A percentile compares a stretch with the other conserved stretches of the same genome.
phyloP scores from a whole-genome alignment of 768 basidiomycete species.

The Gymnopilus junonius region DNA sequence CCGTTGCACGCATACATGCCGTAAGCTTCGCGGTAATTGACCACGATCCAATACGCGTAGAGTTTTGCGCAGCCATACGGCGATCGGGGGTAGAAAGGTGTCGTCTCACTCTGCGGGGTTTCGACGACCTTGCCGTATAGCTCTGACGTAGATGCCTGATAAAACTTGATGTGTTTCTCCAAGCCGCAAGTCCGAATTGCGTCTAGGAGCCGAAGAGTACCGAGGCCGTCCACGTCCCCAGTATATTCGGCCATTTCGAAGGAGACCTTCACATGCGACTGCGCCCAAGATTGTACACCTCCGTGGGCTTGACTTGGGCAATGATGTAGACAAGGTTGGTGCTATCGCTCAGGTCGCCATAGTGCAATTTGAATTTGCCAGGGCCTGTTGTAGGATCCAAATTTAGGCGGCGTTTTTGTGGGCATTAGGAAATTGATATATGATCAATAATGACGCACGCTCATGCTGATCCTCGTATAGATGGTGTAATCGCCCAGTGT shows the following conservation, averaged over 20 bases:
- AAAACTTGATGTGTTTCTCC: conserved; percentile 92
- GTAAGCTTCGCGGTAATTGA: conserved; percentile 94
- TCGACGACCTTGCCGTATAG: conserved; percentile 97
- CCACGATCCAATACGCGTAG: conserved; percentile 89
- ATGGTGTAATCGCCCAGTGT: conserved; percentile 93
- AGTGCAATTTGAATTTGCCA: conserved; percentile 82
- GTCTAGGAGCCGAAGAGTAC: conserved; percentile 93
- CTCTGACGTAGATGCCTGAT: conserved; percentile 97
- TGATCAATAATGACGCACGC: conserved; percentile 51
- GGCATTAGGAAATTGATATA: not conserved
- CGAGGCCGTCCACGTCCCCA: conserved; percentile 94
- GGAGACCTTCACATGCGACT: conserved; percentile 98
- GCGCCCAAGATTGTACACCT: conserved; percentile 99
- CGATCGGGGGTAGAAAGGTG: conserved; percentile 97
- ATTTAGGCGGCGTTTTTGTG: not conserved
- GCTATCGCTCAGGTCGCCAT: conserved; percentile 93
- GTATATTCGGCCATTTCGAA: conserved; percentile 99
- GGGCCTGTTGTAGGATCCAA: conserved; percentile 50
- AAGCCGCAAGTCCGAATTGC: conserved; percentile 96
- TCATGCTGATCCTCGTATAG: conserved; percentile 94
- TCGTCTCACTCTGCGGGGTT: conserved; percentile 94
- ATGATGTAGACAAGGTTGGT: conserved; percentile 98
- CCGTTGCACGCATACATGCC: conserved; percentile 97
- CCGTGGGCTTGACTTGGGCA: conserved; percentile 91
- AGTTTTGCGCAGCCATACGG: conserved; percentile 97